These are phyloP conservation scores for Cupressus sempervirens DNA, from an alignment of 75 land plant genomes.

Conservation along the genomic window DNA sequence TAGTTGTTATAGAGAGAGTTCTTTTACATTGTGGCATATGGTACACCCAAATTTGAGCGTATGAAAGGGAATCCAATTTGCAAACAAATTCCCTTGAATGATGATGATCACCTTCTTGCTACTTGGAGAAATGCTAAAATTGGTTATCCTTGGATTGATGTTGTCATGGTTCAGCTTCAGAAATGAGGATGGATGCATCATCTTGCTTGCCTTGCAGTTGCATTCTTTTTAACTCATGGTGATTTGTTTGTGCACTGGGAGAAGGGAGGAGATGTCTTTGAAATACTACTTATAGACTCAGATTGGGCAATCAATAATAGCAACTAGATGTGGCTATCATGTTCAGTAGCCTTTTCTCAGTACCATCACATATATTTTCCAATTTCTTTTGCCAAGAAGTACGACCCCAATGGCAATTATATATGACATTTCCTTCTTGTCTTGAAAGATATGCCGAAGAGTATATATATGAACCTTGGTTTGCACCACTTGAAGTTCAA, in stretches of 20 bases:
- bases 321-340: slow-evolving; percentile 94
- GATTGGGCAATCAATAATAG: slow-evolving; percentile 96
- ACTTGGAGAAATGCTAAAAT: slow-evolving; percentile 90
- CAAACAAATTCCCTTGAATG: slow-evolving; percentile 93
- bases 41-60: slow-evolving; percentile 84
- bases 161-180: slow-evolving; percentile 85
- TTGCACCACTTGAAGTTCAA: slow-evolving; percentile 72
- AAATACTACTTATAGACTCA: slow-evolving; percentile 76
- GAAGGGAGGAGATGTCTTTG: slow-evolving; percentile 94
- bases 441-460: slow-evolving; percentile 88
- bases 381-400: slow-evolving; percentile 81
- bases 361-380: slow-evolving; percentile 89
- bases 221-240: slow-evolving; percentile 89
- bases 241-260: too few relatives aligned
- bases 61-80: slow-evolving; percentile 86
- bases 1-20: slow-evolving; percentile 94
- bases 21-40: slow-evolving; percentile 82
- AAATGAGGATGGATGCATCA: slow-evolving; percentile 99
- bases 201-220: slow-evolving; percentile 90
- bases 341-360: slow-evolving; percentile 88
- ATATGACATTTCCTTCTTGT: slow-evolving; percentile 81
- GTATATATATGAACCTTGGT: slow-evolving; percentile 95
- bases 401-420: slow-evolving; percentile 79
- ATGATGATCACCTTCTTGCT: slow-evolving; percentile 58
- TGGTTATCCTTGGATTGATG: slow-evolving; percentile 99